A percentile compares a stretch with the other conserved stretches of the same genome.
Evolutionary conservation across 768 basidiomycete species (phyloP).

Genomic region (Suillus plorans): DNA sequence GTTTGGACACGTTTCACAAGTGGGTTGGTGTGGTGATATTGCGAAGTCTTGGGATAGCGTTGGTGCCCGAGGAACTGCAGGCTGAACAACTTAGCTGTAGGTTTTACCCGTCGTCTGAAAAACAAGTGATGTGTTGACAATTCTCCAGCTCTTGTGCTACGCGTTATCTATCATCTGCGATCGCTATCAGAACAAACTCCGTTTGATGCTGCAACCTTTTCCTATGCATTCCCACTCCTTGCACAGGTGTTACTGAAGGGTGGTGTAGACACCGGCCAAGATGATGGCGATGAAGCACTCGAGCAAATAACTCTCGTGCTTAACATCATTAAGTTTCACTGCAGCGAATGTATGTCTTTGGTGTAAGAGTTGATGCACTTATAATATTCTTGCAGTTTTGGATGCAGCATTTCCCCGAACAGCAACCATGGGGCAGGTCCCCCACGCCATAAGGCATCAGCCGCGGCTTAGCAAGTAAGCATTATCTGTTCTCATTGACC

Average conservation of each 20-base stretch:
- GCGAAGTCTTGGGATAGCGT: conserved; percentile 61
- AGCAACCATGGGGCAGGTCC: conserved; percentile 63
- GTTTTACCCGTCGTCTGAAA: too few species aligned
- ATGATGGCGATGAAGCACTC: too few species aligned
- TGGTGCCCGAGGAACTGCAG: conserved; percentile 70
- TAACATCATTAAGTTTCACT: conserved; percentile 38
- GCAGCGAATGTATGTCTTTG: conserved; percentile 26
- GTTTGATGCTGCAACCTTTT: too few species aligned
- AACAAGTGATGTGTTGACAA: too few species aligned
- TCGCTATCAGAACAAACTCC: too few species aligned
- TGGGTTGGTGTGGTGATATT: conserved; percentile 87
- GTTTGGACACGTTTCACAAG: conserved; percentile 55
- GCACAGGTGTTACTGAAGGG: too few species aligned
- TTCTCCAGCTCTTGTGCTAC: too few species aligned
- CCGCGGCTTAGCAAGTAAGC: conserved; percentile 83
- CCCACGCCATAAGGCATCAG: conserved; percentile 73
- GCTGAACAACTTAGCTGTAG: too few species aligned
- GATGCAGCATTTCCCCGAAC: conserved; percentile 73
- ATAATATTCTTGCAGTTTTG: conserved; percentile 49
- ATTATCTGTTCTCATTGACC: conserved; percentile 73
- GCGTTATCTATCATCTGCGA: too few species aligned
- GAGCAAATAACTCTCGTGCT: conserved; percentile 76
- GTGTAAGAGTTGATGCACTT: conserved; percentile 16
- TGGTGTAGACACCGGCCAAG: too few species aligned
- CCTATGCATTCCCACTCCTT: too few species aligned